Evolutionary conservation across 768 basidiomycete species (phyloP).

Genomic region (Glaciozyma martinii): DNA sequence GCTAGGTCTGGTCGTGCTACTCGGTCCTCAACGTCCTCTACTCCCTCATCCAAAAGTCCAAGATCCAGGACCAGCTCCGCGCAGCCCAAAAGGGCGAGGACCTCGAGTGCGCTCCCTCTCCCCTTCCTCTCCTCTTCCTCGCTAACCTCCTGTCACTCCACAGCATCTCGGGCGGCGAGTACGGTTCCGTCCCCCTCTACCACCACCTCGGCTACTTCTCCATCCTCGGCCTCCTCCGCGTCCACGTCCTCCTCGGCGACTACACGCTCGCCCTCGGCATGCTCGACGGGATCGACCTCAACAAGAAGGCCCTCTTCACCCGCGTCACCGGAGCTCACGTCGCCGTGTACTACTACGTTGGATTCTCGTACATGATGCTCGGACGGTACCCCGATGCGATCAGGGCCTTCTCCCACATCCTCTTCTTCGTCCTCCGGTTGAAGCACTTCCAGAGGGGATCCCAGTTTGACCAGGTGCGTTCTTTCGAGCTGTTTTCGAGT

Average conservation of each 20-base stretch:
- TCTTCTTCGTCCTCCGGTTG: constrained; percentile 79
- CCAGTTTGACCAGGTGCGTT: constrained; percentile 78
- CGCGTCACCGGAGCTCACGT: constrained; percentile 96
- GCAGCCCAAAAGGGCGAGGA: constrained; percentile 73
- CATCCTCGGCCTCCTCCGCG: constrained; percentile 85
- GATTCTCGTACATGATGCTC: constrained; percentile 93
- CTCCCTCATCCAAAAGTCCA: constrained; percentile 94
- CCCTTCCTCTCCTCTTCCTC: neutral
- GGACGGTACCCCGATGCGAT: constrained; percentile 85
- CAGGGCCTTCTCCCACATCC: constrained; percentile 77
- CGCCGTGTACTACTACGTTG: constrained; percentile 87
- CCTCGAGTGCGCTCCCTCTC: constrained; percentile 43
- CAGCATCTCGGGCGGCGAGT: constrained; percentile 82
- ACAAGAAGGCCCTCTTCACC: constrained; percentile 52
- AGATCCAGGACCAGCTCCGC: constrained; percentile 82
- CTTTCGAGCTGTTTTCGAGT: neutral
- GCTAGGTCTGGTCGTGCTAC: constrained; percentile 91
- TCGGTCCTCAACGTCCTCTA: constrained; percentile 96
- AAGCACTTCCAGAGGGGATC: constrained; percentile 96
- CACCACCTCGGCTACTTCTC: constrained; percentile 95
- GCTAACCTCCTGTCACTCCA: neutral
- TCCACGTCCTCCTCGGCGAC: constrained; percentile 92
- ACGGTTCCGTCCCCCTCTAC: constrained; percentile 80
- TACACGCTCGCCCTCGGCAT: constrained; percentile 89
- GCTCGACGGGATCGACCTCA: constrained; percentile 86